Percentiles rank a stretch among this genome's conserved stretches.
Conservation (phyloP, 2,329 filamentous ascomycete species). For the Herpotrichia juniperi region DNA sequence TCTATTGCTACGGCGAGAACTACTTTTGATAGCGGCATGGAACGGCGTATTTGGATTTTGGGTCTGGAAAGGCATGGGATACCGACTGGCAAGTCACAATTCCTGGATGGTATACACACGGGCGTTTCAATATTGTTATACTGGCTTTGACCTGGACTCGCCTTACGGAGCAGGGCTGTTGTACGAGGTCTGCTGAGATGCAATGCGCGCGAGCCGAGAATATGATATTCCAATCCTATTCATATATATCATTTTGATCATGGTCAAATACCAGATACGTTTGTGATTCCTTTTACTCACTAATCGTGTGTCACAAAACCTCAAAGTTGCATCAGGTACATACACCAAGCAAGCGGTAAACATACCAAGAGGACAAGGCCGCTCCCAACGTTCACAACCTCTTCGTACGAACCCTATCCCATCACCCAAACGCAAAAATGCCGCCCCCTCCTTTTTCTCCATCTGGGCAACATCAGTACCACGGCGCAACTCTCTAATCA, state of each 20-base stretch:
- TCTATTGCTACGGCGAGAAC: neutral
- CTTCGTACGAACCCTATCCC: neutral
- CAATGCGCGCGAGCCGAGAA: neutral
- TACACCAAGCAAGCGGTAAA: too few species aligned
- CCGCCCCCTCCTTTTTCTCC: constrained; percentile 3
- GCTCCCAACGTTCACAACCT: too few species aligned
- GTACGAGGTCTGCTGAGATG: neutral
- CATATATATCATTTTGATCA: too few species aligned
- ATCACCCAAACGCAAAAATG: neutral
- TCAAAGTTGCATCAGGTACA: too few species aligned
- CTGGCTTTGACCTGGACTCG: neutral
- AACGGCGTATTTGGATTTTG: constrained; percentile 7
- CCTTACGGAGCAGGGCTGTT: neutral
- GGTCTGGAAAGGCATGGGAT: neutral
- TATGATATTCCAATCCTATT: constrained; percentile 1
- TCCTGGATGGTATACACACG: too few species aligned
- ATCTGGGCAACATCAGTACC: neutral
- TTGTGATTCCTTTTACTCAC: too few species aligned
- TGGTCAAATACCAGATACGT: too few species aligned
- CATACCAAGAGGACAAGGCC: too few species aligned
- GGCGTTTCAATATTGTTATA: neutral
- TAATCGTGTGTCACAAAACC: too few species aligned
- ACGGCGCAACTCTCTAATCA: neutral
- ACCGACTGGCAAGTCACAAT: too few species aligned
- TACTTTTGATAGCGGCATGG: constrained; percentile 11